These are phyloP conservation scores for Hypoxylon crocopeplum DNA, from an alignment of 495 filamentous ascomycete genomes.

Conservation along the genomic window DNA sequence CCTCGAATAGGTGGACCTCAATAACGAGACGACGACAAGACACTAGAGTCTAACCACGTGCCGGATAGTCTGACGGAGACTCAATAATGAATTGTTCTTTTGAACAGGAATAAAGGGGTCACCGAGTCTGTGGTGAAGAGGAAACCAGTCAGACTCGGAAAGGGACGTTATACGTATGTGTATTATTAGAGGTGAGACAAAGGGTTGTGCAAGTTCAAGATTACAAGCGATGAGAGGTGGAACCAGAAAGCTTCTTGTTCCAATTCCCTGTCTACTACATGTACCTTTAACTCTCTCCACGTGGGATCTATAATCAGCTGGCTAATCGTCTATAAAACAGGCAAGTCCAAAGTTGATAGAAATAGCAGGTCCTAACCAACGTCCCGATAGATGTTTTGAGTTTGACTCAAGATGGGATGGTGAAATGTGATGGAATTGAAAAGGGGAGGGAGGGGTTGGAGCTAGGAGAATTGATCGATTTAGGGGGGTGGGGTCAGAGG, in stretches of 20 bases:
- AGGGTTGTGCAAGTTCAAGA: constrained; percentile 8
- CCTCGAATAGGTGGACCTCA: constrained; percentile 18
- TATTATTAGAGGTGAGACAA: constrained; percentile 4
- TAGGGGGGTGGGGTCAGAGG: constrained; percentile 24
- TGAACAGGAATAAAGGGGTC: too few relatives aligned
- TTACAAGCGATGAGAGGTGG: neutral
- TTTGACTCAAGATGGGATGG: constrained; percentile 28
- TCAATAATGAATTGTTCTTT: too few relatives aligned
- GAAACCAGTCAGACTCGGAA: constrained; percentile 3
- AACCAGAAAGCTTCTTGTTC: neutral
- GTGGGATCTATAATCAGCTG: constrained; percentile 39
- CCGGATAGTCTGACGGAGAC: too few relatives aligned
- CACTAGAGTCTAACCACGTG: constrained; percentile 15
- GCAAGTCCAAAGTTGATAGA: too few relatives aligned
- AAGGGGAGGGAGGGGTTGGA: neutral
- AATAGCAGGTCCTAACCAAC: neutral
- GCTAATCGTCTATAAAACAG: neutral
- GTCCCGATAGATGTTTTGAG: constrained; percentile 30
- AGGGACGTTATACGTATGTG: constrained; percentile 1
- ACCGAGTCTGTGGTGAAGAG: neutral
- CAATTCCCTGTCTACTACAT: constrained; percentile 5
- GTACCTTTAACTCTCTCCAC: constrained; percentile 25
- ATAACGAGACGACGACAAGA: constrained; percentile 33
- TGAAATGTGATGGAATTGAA: constrained; percentile 21
- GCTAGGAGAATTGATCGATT: constrained; percentile 11